Base-by-base conservation (phyloP, 495 filamentous ascomycete genomes). In the Penicillium turbatum region DNA sequence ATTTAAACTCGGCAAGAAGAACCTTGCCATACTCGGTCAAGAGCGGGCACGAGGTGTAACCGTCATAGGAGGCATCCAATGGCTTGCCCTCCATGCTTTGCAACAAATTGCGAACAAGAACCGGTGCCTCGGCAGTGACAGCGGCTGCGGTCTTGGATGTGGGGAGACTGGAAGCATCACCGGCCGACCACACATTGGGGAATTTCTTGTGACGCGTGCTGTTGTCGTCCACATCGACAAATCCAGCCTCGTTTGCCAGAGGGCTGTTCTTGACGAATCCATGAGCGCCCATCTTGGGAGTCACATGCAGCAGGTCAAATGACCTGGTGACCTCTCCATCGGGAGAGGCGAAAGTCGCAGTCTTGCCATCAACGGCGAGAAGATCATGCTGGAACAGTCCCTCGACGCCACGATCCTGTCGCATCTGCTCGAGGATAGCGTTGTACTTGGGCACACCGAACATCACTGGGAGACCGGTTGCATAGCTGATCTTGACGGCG, bases 381-480 rank as follows among this genome's bases (percentile, higher is more conserved):
- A 88, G 77, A 59, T 87, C 83, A 49, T 88, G 85, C 51, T 78
- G 74, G 64, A 88, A 88, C 16, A 86, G 67, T 0, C 80, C 84
- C 60, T 86, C 82, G 2, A 88, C 84, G 12, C 80, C 78, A 31
- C 85, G 72, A 61, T 86, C 73, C 66, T 80, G 67, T 30, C 85
- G 82, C 59, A 88, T 69, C 32, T 75, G 69, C 41, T 86, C 84
- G 2, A 88, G 73, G 15, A 69, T 73, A 16, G 79, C 78, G 56
- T 73, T 82, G 61, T 87, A 87, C 69, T 86, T 87, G 45, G 84
- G 81, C 40, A 87, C 83, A 32, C 79, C 83, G 55, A 87, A 87
- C 85, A 87, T 87, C 31, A 63, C 63, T 0, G 82, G 78, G 27
- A 80, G 68, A 1, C 79, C 84, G 5, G 83, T 86, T 0, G 83